Percentiles rank a stretch among this genome's conserved stretches.
Conservation (phyloP, 176 grass and related monocot genomes). For the Musa schizocarpa region DNA sequence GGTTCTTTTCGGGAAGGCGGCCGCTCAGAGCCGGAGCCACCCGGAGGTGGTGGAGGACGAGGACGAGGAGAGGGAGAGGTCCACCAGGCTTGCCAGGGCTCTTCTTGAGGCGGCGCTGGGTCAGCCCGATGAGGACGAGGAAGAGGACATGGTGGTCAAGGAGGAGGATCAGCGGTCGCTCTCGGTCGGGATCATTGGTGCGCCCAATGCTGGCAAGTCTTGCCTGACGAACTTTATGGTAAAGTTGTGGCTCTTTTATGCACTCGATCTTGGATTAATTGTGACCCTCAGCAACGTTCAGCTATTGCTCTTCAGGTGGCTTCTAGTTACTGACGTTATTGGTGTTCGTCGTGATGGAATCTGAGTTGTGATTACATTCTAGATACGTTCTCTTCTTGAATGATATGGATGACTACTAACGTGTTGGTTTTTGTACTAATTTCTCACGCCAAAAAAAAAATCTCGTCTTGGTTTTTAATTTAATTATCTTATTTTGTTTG, state of each 20-base stretch:
- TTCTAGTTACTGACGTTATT: too few relatives aligned
- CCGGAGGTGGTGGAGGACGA: not conserved
- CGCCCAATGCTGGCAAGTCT: slow-evolving; percentile 88
- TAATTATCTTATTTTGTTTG: too few relatives aligned
- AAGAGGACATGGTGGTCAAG: slow-evolving; percentile 48
- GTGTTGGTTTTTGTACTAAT: too few relatives aligned
- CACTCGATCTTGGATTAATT: not conserved
- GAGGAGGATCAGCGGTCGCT: slow-evolving; percentile 86
- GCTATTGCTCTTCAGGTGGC: too few relatives aligned
- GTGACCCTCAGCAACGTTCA: not conserved
- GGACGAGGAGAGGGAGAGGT: slow-evolving; percentile 44
- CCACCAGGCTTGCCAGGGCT: slow-evolving; percentile 51
- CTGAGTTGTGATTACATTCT: not conserved
- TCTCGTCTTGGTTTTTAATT: too few relatives aligned
- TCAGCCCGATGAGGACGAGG: slow-evolving; percentile 54
- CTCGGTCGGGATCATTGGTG: slow-evolving; percentile 75
- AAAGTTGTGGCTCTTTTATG: slow-evolving; percentile 15
- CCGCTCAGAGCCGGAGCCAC: not conserved
- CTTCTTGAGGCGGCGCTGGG: slow-evolving; percentile 73
- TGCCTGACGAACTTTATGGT: slow-evolving; percentile 83
- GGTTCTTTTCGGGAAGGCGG: slow-evolving; percentile 40
- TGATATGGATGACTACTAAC: not conserved
- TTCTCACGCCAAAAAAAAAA: too few relatives aligned
- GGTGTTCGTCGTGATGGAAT: too few relatives aligned
- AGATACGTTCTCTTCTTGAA: not conserved